A percentile compares a stretch with the other conserved stretches of the same genome.
phyloP scores from a whole-genome alignment of 2,329 filamentous ascomycete species.

The Talaromyces sp. region DNA sequence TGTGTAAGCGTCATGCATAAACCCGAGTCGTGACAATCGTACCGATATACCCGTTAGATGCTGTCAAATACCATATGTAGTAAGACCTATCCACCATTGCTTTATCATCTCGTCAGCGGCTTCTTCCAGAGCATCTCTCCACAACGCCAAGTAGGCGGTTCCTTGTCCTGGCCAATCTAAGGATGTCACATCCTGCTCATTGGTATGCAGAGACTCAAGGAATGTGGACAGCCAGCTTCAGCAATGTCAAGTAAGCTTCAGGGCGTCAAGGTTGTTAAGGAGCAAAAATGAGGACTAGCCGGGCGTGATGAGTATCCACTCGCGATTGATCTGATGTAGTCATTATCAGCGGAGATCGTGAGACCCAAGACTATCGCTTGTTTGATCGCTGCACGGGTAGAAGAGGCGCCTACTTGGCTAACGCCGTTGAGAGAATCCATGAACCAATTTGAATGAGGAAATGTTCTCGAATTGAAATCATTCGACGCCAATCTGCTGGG shows the following conservation, averaged over 20 bases:
- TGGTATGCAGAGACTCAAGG: slow-evolving; percentile 33
- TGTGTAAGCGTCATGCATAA: slow-evolving; percentile 39
- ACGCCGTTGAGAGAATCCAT: neutral
- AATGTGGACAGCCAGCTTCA: slow-evolving; percentile 33
- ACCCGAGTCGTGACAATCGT: neutral
- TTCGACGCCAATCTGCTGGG: neutral
- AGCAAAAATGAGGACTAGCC: slow-evolving; percentile 24
- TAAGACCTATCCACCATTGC: neutral
- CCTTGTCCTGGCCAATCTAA: neutral
- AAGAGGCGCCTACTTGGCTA: no score
- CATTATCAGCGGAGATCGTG: neutral
- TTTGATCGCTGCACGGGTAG: neutral
- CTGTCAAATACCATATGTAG: neutral
- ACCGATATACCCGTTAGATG: neutral
- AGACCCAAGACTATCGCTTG: neutral
- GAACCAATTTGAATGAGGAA: neutral
- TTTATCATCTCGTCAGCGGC: neutral
- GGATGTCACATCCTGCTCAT: slow-evolving; percentile 10
- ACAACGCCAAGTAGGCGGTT: slow-evolving; percentile 7
- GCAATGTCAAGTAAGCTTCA: slow-evolving; percentile 31
- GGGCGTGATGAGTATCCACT: neutral
- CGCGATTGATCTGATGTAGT: neutral
- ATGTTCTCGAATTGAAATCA: slow-evolving; percentile 1
- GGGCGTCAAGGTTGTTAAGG: slow-evolving; percentile 18
- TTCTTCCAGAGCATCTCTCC: neutral